These are phyloP conservation scores for Ananas comosus DNA, from an alignment of 176 grass and related monocot genomes.

Conservation along the genomic window DNA sequence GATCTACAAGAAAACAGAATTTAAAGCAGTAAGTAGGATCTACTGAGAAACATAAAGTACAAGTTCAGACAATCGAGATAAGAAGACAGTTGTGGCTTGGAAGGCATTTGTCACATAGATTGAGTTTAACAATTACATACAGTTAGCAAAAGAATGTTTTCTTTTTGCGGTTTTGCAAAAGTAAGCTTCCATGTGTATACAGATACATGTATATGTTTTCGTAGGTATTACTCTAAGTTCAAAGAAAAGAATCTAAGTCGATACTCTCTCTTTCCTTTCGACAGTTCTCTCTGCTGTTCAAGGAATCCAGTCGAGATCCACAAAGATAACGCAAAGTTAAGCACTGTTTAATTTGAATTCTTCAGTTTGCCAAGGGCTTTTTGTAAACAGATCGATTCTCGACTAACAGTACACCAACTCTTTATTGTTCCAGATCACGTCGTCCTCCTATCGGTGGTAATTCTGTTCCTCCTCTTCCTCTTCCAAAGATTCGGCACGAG, in stretches of 20 bases:
- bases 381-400: not conserved
- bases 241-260: not conserved
- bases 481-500: conserved; percentile 53
- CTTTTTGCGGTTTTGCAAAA: no score
- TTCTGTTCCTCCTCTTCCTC: conserved; percentile 49
- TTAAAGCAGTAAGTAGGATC: no score
- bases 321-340: conserved; percentile 61
- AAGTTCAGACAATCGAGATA: no score
- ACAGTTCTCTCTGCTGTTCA: conserved; percentile 80
- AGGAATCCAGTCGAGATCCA: conserved; percentile 73
- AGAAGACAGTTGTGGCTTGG: no score
- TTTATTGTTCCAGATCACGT: conserved; percentile 46
- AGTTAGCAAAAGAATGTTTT: no score
- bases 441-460: conserved; percentile 48
- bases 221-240: no score
- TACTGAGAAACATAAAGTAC: no score
- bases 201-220: no score
- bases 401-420: not conserved
- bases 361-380: not conserved
- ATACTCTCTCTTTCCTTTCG: not conserved
- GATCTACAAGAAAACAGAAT: no score
- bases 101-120: no score
- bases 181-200: no score
- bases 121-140: no score
- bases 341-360: not conserved